Conservation (phyloP, 2,329 filamentous ascomycete genomes). For the Daldinia sp. region DNA sequence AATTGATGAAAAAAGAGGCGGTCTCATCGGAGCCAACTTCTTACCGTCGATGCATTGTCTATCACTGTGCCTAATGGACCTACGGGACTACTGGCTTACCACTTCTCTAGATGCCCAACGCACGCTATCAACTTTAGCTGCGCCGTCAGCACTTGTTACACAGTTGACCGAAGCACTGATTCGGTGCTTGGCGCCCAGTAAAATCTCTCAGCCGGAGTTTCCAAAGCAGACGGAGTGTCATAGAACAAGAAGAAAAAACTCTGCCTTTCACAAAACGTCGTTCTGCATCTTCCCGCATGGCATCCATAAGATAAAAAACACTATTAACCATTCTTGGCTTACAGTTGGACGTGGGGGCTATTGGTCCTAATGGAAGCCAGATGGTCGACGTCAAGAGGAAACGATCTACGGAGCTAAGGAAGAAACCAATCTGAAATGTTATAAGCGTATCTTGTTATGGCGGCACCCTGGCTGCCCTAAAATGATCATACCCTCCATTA, state of each 20-base stretch:
- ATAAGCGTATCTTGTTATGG: slow-evolving; percentile 18
- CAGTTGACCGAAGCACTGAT: slow-evolving; percentile 24
- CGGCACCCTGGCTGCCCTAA: slow-evolving; percentile 14
- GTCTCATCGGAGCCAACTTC: slow-evolving; percentile 7
- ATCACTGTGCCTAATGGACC: slow-evolving; percentile 26
- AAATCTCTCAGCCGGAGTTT: slow-evolving; percentile 33
- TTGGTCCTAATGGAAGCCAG: not conserved
- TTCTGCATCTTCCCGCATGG: slow-evolving; percentile 19
- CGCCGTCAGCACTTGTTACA: slow-evolving; percentile 33
- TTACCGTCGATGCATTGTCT: slow-evolving; percentile 17
- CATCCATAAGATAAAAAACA: slow-evolving; percentile 20
- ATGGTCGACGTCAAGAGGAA: slow-evolving; percentile 19
- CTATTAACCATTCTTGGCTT: slow-evolving; percentile 15
- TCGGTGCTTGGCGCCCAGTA: slow-evolving; percentile 32
- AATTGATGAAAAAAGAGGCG: slow-evolving; percentile 3
- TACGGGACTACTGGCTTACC: not conserved
- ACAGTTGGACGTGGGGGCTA: slow-evolving; percentile 15
- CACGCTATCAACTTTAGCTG: slow-evolving; percentile 31
- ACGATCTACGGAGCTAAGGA: slow-evolving; percentile 36
- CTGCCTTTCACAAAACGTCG: slow-evolving; percentile 1
- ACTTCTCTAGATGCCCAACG: slow-evolving; percentile 33
- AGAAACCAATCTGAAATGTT: slow-evolving; percentile 18
- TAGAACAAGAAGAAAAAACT: slow-evolving; percentile 12
- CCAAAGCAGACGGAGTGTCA: slow-evolving; percentile 22
- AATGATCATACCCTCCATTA: slow-evolving; percentile 28